Percentiles rank a stretch among this genome's conserved stretches.
Evolutionary conservation across 2,329 filamentous ascomycete species (phyloP).

Genomic region (Aquanectria penicillioides): DNA sequence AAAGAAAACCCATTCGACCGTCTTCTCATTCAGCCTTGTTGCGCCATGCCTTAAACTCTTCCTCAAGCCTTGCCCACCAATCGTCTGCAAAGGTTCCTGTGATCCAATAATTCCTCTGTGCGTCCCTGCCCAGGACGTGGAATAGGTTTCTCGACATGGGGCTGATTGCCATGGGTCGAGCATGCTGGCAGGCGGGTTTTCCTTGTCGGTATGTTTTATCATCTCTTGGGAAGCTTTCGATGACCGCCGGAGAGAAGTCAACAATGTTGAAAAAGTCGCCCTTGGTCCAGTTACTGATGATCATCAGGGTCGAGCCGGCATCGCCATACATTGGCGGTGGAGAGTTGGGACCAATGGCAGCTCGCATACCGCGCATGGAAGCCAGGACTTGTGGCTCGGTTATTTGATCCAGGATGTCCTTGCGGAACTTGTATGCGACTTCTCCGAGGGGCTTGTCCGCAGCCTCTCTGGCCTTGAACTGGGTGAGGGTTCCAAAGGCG

Average conservation of each 20-base stretch:
- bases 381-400: conserved; percentile 10
- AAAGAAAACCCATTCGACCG: no score
- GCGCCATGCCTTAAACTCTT: no score
- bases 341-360: background rate
- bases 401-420: conserved; percentile 1
- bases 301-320: background rate
- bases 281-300: conserved; percentile 21
- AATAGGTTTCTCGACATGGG: conserved; percentile 5
- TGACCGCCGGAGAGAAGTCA: conserved; percentile 17
- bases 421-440: conserved; percentile 7
- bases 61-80: conserved; percentile 4
- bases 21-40: no score
- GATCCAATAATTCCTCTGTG: conserved; percentile 4
- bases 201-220: background rate
- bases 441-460: background rate
- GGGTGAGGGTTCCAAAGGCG: background rate
- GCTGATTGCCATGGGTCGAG: background rate
- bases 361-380: background rate
- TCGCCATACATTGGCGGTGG: conserved; percentile 8
- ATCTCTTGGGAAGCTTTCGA: background rate
- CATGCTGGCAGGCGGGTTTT: conserved; percentile 12
- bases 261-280: conserved; percentile 15
- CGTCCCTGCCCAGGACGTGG: conserved; percentile 2
- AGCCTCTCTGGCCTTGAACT: background rate
- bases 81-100: background rate